Evolutionary conservation across 306 rosid genomes (phyloP).

Genomic region (Trifolium subterraneum): DNA sequence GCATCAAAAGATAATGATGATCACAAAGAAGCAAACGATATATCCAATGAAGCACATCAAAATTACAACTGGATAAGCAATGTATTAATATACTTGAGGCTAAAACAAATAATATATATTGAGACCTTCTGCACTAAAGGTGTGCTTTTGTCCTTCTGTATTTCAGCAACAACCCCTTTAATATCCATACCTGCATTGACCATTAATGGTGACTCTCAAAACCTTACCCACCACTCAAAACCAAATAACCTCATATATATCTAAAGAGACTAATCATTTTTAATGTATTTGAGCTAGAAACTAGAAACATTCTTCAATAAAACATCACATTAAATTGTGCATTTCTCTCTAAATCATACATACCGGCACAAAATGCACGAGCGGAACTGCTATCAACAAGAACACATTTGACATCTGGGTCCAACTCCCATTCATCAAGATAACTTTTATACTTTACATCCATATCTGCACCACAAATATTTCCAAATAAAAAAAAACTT

Average conservation of each 20-base stretch:
- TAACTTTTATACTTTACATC: constrained; percentile 79
- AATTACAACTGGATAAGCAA: constrained; percentile 44
- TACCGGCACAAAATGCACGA: constrained; percentile 98
- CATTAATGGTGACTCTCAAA: constrained; percentile 72
- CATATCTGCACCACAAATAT: constrained; percentile 69
- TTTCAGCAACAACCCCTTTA: constrained; percentile 99
- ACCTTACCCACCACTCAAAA: constrained; percentile 55
- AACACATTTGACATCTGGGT: constrained; percentile 86
- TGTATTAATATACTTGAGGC: constrained; percentile 1
- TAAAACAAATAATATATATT: constrained; percentile 43
- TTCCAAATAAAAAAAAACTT: constrained; percentile 24
- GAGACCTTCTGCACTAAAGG: constrained; percentile 95
- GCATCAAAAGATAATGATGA: constrained; percentile 31
- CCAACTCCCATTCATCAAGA: constrained; percentile 93
- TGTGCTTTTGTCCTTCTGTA: constrained; percentile 89
- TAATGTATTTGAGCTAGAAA: constrained; percentile 28
- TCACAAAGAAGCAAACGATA: constrained; percentile 38
- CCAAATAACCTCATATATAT: constrained; percentile 48
- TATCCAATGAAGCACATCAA: constrained; percentile 43
- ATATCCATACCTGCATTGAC: constrained; percentile 98
- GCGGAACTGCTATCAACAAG: constrained; percentile 84
- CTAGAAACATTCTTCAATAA: constrained; percentile 27
- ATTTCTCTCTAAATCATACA: constrained; percentile 44
- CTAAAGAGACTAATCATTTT: constrained; percentile 35
- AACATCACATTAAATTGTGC: not conserved